phyloP scores from a whole-genome alignment of 2,329 filamentous ascomycete species.

The Purpureocillium takamizusanense region DNA sequence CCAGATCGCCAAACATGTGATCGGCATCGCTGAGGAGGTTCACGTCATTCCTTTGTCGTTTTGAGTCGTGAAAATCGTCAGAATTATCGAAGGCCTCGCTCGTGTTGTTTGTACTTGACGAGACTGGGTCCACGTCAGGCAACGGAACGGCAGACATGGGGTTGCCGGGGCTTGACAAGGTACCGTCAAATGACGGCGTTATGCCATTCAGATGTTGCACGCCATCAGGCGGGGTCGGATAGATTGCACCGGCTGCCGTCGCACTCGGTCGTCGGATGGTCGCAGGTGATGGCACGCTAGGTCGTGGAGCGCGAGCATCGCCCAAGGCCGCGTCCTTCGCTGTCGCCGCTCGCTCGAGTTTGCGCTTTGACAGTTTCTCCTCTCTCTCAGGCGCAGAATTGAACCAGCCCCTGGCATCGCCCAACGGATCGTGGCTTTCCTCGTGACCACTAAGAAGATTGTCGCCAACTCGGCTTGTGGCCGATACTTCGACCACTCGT shows the following conservation, averaged over 20 bases:
- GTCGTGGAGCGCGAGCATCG: constrained; percentile 31
- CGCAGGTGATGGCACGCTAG: constrained; percentile 43
- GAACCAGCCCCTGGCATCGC: constrained; percentile 40
- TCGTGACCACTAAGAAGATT: constrained; percentile 25
- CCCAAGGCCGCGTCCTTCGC: constrained; percentile 31
- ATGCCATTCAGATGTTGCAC: constrained; percentile 43
- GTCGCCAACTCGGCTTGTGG: constrained; percentile 29
- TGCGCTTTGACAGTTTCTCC: constrained; percentile 36
- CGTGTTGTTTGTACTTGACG: constrained; percentile 11
- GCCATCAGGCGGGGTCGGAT: constrained; percentile 64
- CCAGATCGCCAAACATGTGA: constrained; percentile 60
- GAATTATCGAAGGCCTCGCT: constrained; percentile 14
- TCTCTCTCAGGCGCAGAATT: constrained; percentile 34
- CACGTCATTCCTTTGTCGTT: constrained; percentile 33
- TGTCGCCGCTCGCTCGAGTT: constrained; percentile 37
- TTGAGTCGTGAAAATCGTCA: constrained; percentile 28
- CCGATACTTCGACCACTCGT: constrained; percentile 29
- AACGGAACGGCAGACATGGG: constrained; percentile 18
- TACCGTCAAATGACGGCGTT: constrained; percentile 48
- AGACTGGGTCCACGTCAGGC: constrained; percentile 18
- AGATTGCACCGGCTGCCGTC: constrained; percentile 46
- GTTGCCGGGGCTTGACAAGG: constrained; percentile 46
- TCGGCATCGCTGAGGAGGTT: constrained; percentile 39
- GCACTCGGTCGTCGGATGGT: constrained; percentile 40
- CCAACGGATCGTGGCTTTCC: constrained; percentile 39